Percentiles rank a stretch among this genome's conserved stretches.
These are phyloP conservation scores for Mariannaea elegans DNA, from an alignment of 2,329 filamentous ascomycete species.

Conservation along the genomic window DNA sequence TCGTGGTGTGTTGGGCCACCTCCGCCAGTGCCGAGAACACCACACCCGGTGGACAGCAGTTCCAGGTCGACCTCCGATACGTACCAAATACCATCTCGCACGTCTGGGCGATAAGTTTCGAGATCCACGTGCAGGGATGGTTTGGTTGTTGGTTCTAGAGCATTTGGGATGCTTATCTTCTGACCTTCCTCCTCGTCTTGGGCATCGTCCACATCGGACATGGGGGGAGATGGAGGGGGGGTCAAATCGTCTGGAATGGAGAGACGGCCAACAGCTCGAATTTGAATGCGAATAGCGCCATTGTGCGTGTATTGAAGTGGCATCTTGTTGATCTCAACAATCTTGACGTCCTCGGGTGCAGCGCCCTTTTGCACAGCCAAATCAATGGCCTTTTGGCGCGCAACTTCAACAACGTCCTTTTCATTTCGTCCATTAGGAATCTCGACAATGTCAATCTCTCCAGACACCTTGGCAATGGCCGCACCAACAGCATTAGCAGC, in stretches of 20 bases:
- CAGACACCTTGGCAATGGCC: slow-evolving; percentile 64
- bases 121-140: slow-evolving; percentile 44
- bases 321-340: slow-evolving; percentile 57
- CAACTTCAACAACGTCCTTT: slow-evolving; percentile 50
- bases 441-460: slow-evolving; percentile 62
- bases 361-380: slow-evolving; percentile 45
- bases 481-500: slow-evolving; percentile 70
- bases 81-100: slow-evolving; percentile 45
- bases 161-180: slow-evolving; percentile 42
- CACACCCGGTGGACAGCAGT: slow-evolving; percentile 47
- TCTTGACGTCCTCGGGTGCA: slow-evolving; percentile 46
- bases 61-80: slow-evolving; percentile 49
- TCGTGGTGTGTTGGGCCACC: slow-evolving; percentile 52
- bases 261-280: slow-evolving; percentile 46
- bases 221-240: slow-evolving; percentile 33
- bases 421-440: slow-evolving; percentile 51
- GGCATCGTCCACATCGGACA: slow-evolving; percentile 3
- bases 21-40: slow-evolving; percentile 49
- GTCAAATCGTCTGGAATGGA: slow-evolving; percentile 41
- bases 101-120: slow-evolving; percentile 42
- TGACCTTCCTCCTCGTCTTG: slow-evolving; percentile 34
- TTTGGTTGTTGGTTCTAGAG: slow-evolving; percentile 42
- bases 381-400: slow-evolving; percentile 46
- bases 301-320: slow-evolving; percentile 49
- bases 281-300: slow-evolving; percentile 46